These are phyloP conservation scores for Nicotiana rustica DNA, from an alignment of 305 asterid genomes.

Conservation along the genomic window DNA sequence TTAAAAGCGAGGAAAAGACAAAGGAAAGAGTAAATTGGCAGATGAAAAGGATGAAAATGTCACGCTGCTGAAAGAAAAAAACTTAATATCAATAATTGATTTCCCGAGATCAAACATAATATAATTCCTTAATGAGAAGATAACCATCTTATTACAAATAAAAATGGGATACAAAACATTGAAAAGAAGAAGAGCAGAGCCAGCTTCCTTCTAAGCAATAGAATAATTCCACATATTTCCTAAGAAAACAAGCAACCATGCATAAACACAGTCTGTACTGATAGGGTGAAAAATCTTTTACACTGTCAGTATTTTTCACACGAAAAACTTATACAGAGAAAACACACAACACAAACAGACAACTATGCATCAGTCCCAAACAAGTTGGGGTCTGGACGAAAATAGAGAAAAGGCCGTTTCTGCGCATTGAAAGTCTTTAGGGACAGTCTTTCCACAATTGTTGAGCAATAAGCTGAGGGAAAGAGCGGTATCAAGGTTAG, in stretches of 20 bases:
- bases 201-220: neutral
- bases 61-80: neutral
- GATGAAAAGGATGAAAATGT: too few species aligned
- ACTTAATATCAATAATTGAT: neutral
- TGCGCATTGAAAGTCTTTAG: constrained; percentile 35
- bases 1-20: too few species aligned
- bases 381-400: neutral
- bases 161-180: neutral
- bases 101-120: neutral
- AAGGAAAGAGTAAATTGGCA: neutral
- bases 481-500: constrained; percentile 22
- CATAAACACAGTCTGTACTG: neutral
- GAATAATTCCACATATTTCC: neutral
- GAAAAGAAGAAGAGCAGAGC: constrained; percentile 12
- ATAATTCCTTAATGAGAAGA: neutral
- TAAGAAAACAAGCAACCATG: constrained; percentile 12
- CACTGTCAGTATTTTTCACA: neutral
- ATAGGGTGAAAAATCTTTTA: neutral
- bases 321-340: neutral
- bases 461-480: constrained; percentile 35
- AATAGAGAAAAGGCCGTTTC: neutral
- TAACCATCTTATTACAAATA: neutral
- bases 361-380: neutral
- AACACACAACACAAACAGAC: neutral
- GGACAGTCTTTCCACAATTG: constrained; percentile 37